Conservation (phyloP, 768 basidiomycete genomes). For the Lanmaoa rubissima region DNA sequence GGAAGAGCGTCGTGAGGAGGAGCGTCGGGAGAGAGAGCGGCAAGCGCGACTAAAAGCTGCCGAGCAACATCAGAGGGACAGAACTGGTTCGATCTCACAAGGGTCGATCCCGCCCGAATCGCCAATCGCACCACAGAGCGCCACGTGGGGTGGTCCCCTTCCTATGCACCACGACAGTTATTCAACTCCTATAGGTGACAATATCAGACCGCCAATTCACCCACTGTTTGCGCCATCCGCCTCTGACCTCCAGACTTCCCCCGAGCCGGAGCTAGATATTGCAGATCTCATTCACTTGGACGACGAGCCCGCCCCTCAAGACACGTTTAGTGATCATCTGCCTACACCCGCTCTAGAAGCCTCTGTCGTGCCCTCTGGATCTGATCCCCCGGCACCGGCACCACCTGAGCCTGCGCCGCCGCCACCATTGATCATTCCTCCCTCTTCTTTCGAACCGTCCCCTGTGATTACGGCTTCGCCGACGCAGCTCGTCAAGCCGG, state of each 20-base stretch:
- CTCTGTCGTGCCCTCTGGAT: slow-evolving; percentile 3
- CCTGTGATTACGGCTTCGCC: slow-evolving; percentile 25
- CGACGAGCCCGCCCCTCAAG: slow-evolving; percentile 48
- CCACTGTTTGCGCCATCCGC: slow-evolving; percentile 36
- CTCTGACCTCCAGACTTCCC: slow-evolving; percentile 38
- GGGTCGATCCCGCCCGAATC: slow-evolving; percentile 74
- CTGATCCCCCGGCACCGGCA: slow-evolving; percentile 7
- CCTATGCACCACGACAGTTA: slow-evolving; percentile 36
- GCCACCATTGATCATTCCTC: slow-evolving; percentile 46
- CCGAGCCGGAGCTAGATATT: slow-evolving; percentile 68
- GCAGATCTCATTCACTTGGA: slow-evolving; percentile 78
- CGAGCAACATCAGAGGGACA: slow-evolving; percentile 42
- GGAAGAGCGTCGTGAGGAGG: slow-evolving; percentile 55
- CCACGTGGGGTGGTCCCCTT: slow-evolving; percentile 64
- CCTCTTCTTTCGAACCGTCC: slow-evolving; percentile 37
- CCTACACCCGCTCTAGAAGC: slow-evolving; percentile 18
- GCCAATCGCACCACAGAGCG: slow-evolving; percentile 46
- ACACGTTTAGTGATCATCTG: slow-evolving; percentile 26
- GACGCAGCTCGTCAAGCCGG: slow-evolving; percentile 36
- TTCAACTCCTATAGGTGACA: slow-evolving; percentile 25
- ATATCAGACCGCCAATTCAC: slow-evolving; percentile 30
- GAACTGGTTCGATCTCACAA: slow-evolving; percentile 44
- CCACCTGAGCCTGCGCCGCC: slow-evolving; percentile 22
- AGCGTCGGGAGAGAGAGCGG: slow-evolving; percentile 68
- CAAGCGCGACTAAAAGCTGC: slow-evolving; percentile 57